Conservation (phyloP, 176 grass and related monocot genomes). For the Miscanthus lutarioriparius region DNA sequence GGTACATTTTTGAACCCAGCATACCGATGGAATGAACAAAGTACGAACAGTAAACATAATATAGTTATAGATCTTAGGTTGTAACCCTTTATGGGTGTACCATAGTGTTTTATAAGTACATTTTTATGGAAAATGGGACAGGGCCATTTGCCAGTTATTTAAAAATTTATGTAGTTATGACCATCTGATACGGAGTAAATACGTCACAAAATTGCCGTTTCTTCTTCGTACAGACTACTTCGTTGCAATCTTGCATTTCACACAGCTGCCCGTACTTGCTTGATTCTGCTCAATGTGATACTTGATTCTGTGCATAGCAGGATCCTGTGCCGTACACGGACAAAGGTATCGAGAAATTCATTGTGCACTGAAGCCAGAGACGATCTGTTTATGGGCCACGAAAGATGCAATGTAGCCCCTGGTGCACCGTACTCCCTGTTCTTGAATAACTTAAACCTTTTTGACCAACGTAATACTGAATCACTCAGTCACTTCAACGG, state of each 20-base stretch:
- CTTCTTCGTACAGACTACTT: not conserved
- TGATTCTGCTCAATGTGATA: slow-evolving; percentile 10
- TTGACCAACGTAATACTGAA: slow-evolving; percentile 7
- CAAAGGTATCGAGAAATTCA: not conserved
- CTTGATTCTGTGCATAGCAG: not conserved
- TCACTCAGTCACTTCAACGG: slow-evolving; percentile 19
- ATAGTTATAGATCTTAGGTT: not conserved
- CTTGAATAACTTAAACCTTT: slow-evolving; percentile 1
- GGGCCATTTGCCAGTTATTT: not conserved
- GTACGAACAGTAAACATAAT: too few species aligned
- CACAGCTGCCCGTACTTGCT: slow-evolving; percentile 22
- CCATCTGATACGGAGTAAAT: not conserved
- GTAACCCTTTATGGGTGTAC: not conserved
- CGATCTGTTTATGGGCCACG: not conserved
- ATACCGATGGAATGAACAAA: too few species aligned
- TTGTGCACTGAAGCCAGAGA: not conserved
- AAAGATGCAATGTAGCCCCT: not conserved
- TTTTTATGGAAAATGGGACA: not conserved
- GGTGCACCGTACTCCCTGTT: not conserved
- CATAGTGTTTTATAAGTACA: not conserved
- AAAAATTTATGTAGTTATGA: not conserved
- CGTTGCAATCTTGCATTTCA: slow-evolving; percentile 26
- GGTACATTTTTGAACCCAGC: too few species aligned
- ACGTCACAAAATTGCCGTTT: not conserved
- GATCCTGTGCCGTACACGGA: not conserved